A percentile compares a stretch with the other conserved stretches of the same genome.
phyloP scores from a whole-genome alignment of 495 filamentous ascomycete genomes.

The Aspergillus wentii region DNA sequence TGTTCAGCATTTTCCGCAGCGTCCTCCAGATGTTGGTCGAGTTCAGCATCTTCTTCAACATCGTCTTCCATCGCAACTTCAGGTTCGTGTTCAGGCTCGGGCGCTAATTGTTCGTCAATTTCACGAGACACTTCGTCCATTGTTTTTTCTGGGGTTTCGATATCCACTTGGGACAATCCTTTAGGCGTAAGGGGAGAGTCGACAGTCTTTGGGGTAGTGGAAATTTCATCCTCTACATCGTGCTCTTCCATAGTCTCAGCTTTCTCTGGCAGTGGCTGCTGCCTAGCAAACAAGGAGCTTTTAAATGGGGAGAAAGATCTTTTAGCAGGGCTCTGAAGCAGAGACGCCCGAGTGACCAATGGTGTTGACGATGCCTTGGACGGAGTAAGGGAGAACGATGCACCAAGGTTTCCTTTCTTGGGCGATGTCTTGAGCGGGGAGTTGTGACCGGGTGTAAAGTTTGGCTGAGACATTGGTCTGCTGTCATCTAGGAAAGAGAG shows the following conservation, averaged over 20 bases:
- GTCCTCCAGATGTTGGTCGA: too few species aligned
- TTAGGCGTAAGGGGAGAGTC: too few species aligned
- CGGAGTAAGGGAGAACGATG: conserved; percentile 27
- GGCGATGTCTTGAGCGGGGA: conserved; percentile 44
- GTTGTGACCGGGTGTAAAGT: conserved; percentile 21
- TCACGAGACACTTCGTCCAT: too few species aligned
- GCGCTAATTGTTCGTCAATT: too few species aligned
- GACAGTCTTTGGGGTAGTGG: background rate
- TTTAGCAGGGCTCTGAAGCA: conserved; percentile 42
- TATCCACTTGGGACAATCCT: too few species aligned
- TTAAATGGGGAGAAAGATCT: conserved; percentile 36
- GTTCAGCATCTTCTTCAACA: conserved; percentile 1
- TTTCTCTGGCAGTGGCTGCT: conserved; percentile 3
- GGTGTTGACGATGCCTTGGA: conserved; percentile 26
- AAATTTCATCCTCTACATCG: background rate
- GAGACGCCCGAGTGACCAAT: conserved; percentile 25
- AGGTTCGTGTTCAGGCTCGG: conserved; percentile 9
- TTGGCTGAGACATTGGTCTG: conserved; percentile 14
- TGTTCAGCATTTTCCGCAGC: background rate
- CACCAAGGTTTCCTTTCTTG: conserved; percentile 33
- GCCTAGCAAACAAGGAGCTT: conserved; percentile 17
- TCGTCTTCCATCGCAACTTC: conserved; percentile 6
- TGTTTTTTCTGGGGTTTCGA: too few species aligned
- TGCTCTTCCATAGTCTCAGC: background rate
- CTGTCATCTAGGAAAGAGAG: conserved; percentile 15